phyloP scores from a whole-genome alignment of 805 yeast genomes.

The Yamadazyma scolyti region DNA sequence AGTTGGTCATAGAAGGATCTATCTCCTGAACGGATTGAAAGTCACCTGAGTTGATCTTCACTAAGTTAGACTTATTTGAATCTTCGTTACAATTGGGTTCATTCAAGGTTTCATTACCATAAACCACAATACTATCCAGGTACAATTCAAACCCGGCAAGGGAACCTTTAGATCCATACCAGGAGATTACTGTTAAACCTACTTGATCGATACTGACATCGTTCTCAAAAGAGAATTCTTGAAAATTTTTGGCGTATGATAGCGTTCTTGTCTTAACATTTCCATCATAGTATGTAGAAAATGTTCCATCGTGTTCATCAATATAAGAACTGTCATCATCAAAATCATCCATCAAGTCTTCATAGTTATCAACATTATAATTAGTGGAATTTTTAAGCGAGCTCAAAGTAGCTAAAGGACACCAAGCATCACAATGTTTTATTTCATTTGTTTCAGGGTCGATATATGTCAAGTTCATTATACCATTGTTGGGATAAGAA shows the following conservation, averaged over 20 bases:
- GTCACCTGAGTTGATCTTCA: slow-evolving; percentile 23
- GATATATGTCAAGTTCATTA: slow-evolving; percentile 84
- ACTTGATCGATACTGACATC: slow-evolving; percentile 56
- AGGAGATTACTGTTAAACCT: slow-evolving; percentile 59
- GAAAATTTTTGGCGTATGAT: slow-evolving; percentile 51
- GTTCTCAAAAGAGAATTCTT: slow-evolving; percentile 81
- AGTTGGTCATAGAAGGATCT: slow-evolving; percentile 2
- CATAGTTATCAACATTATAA: slow-evolving; percentile 18
- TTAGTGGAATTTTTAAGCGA: slow-evolving; percentile 28
- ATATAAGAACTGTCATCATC: slow-evolving; percentile 22
- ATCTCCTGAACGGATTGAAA: slow-evolving; percentile 24
- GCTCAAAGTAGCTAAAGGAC: slow-evolving; percentile 59
- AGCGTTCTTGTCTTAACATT: slow-evolving; percentile 30
- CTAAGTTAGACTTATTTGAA: slow-evolving; percentile 18
- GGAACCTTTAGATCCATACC: slow-evolving; percentile 68
- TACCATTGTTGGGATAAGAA: slow-evolving; percentile 77
- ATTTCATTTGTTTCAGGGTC: slow-evolving; percentile 65
- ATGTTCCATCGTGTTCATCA: slow-evolving; percentile 32
- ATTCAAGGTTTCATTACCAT: slow-evolving; percentile 73
- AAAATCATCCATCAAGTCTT: slow-evolving; percentile 17
- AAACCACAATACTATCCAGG: slow-evolving; percentile 56
- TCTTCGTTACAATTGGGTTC: slow-evolving; percentile 53
- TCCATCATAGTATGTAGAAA: slow-evolving; percentile 30
- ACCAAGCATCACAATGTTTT: slow-evolving; percentile 78
- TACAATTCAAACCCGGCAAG: slow-evolving; percentile 71